Evolutionary conservation across 1,284 basidiomycete species (phyloP).

Genomic region (Pseudozyma flocculosa): DNA sequence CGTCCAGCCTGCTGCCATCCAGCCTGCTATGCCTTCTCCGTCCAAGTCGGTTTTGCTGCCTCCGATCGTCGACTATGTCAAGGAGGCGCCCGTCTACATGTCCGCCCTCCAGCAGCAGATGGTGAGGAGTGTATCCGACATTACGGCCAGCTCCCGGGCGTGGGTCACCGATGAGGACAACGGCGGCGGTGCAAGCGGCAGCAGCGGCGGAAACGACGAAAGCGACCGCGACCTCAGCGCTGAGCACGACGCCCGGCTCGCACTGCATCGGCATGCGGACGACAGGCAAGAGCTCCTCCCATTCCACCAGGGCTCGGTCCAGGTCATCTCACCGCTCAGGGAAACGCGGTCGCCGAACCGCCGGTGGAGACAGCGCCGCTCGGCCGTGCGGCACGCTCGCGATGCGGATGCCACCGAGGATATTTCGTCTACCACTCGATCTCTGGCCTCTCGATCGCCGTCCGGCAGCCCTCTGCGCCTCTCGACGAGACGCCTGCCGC

Average conservation of each 20-base stretch:
- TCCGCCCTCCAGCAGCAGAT: constrained; percentile 19
- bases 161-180: constrained; percentile 34
- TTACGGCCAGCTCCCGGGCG: constrained; percentile 11
- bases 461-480: constrained; percentile 22
- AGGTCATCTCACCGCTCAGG: background rate
- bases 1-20: no score
- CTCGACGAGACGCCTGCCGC: constrained; percentile 16
- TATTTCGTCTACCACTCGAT: background rate
- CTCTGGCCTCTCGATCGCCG: background rate
- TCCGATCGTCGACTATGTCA: constrained; percentile 31
- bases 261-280: background rate
- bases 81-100: constrained; percentile 27
- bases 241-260: background rate
- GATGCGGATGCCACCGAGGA: background rate
- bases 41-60: background rate
- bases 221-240: background rate
- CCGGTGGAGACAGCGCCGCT: background rate
- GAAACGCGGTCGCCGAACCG: background rate
- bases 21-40: background rate
- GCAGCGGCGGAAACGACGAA: no score
- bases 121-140: constrained; percentile 7
- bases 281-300: constrained; percentile 1
- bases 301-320: constrained; percentile 14
- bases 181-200: constrained; percentile 7
- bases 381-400: no score